A percentile compares a stretch with the other conserved stretches of the same genome.
These are phyloP conservation scores for Ceratocystis albifundus DNA, from an alignment of 2,329 filamentous ascomycete genomes.

Conservation along the genomic window DNA sequence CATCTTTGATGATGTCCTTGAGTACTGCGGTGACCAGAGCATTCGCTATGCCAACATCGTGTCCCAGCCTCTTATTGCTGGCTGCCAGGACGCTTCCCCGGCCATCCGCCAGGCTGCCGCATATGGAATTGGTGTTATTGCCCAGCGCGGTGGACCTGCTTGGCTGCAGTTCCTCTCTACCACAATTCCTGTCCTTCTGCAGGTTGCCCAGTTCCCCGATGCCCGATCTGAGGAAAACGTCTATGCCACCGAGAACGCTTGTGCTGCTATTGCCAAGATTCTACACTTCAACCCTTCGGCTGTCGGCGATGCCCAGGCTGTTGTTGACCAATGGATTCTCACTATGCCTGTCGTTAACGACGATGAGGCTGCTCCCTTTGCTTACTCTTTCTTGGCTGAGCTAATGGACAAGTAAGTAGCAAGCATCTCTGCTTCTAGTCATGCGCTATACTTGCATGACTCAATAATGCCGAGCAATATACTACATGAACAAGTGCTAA, in stretches of 20 bases:
- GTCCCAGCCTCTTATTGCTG: slow-evolving; percentile 71
- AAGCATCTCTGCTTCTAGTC: slow-evolving; percentile 27
- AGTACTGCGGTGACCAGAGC: slow-evolving; percentile 86
- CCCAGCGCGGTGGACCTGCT: slow-evolving; percentile 74
- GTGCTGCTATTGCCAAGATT: slow-evolving; percentile 92
- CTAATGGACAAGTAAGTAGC: slow-evolving; percentile 78
- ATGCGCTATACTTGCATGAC: not conserved
- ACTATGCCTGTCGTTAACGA: slow-evolving; percentile 89
- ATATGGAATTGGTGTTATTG: slow-evolving; percentile 91
- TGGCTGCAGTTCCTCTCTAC: slow-evolving; percentile 83
- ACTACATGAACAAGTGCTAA: not conserved
- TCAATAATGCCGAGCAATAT: not conserved
- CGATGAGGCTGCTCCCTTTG: slow-evolving; percentile 92
- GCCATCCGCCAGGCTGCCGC: slow-evolving; percentile 92
- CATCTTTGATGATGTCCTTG: slow-evolving; percentile 95
- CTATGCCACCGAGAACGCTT: slow-evolving; percentile 95
- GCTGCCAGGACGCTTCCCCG: slow-evolving; percentile 73
- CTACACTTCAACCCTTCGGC: slow-evolving; percentile 75
- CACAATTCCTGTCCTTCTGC: slow-evolving; percentile 70
- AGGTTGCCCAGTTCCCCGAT: slow-evolving; percentile 68
- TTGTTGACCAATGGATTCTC: slow-evolving; percentile 77
- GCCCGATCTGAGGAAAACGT: slow-evolving; percentile 85
- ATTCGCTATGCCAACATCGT: slow-evolving; percentile 80
- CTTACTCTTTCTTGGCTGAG: slow-evolving; percentile 82
- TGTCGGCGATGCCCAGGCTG: slow-evolving; percentile 61